phyloP scores from a whole-genome alignment of 2,329 filamentous ascomycete genomes.

The Pseudogymnoascus sp. region DNA sequence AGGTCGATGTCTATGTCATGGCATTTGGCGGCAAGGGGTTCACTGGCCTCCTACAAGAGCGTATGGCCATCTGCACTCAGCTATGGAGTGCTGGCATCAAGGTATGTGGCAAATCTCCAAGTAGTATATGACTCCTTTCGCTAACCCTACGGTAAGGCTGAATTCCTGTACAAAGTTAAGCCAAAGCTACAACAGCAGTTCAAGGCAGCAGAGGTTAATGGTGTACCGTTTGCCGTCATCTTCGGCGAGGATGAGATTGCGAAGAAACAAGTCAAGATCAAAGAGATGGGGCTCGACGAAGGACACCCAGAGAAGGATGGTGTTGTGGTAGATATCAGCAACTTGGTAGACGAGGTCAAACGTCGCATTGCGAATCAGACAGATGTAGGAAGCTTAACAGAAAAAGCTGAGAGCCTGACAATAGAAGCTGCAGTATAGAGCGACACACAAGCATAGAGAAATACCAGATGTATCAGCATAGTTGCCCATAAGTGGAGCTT shows the following conservation, averaged over 20 bases:
- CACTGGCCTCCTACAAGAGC: slow-evolving; percentile 69
- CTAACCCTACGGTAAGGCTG: slow-evolving; percentile 43
- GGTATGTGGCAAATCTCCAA: slow-evolving; percentile 33
- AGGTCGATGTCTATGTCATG: slow-evolving; percentile 91
- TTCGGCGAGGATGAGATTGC: slow-evolving; percentile 84
- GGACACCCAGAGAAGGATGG: slow-evolving; percentile 89
- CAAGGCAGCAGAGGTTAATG: slow-evolving; percentile 73
- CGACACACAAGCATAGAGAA: background rate
- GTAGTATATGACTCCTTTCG: background rate
- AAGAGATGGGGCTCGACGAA: slow-evolving; percentile 70
- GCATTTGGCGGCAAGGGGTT: slow-evolving; percentile 84
- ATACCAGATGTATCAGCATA: background rate
- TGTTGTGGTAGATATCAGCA: slow-evolving; percentile 56
- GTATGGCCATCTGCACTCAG: slow-evolving; percentile 66
- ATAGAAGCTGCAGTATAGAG: slow-evolving; percentile 15
- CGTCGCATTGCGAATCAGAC: slow-evolving; percentile 34
- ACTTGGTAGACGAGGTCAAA: slow-evolving; percentile 57
- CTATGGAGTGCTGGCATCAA: slow-evolving; percentile 87
- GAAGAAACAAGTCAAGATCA: slow-evolving; percentile 76
- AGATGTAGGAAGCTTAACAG: slow-evolving; percentile 24
- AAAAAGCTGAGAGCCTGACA: slow-evolving; percentile 25
- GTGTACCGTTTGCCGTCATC: slow-evolving; percentile 78
- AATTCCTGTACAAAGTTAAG: slow-evolving; percentile 84
- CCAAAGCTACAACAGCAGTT: slow-evolving; percentile 84
- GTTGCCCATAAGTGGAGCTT: background rate